Conservation (phyloP, 2,329 filamentous ascomycete genomes). For the Colletotrichum gigasporum region DNA sequence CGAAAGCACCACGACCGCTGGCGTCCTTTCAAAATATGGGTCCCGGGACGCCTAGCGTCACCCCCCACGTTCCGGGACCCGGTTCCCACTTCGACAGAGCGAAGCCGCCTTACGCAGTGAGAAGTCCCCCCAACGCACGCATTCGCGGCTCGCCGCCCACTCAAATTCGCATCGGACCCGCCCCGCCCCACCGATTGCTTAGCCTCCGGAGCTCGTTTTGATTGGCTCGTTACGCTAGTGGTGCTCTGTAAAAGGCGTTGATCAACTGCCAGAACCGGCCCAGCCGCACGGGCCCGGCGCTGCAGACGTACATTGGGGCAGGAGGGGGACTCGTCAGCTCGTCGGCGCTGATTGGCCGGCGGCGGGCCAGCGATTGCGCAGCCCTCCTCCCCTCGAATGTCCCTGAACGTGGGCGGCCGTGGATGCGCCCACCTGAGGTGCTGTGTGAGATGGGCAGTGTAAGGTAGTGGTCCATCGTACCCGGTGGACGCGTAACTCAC, state of each 20-base stretch:
- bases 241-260: too few species aligned
- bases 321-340: conserved; percentile 46
- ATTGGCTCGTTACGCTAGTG: background rate
- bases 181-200: background rate
- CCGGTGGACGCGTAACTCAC: conserved; percentile 4
- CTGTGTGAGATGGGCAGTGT: background rate
- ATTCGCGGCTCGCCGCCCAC: background rate
- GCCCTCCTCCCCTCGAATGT: conserved; percentile 4
- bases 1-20: too few species aligned
- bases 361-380: conserved; percentile 20
- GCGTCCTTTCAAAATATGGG: background rate
- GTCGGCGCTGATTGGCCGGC: conserved; percentile 39
- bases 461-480: too few species aligned
- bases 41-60: background rate
- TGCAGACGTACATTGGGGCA: background rate
- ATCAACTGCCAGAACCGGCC: background rate
- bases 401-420: background rate
- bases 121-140: too few species aligned
- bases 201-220: background rate
- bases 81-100: too few species aligned
- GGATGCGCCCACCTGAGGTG: conserved; percentile 16
- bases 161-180: conserved; percentile 1
- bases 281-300: background rate
- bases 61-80: conserved; percentile 9
- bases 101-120: too few species aligned